Evolutionary conservation across 1,139 yeast species (phyloP), one percentile per base, ranked within the genome.

Genomic region (Nakaseomyces bracarensis): DNA sequence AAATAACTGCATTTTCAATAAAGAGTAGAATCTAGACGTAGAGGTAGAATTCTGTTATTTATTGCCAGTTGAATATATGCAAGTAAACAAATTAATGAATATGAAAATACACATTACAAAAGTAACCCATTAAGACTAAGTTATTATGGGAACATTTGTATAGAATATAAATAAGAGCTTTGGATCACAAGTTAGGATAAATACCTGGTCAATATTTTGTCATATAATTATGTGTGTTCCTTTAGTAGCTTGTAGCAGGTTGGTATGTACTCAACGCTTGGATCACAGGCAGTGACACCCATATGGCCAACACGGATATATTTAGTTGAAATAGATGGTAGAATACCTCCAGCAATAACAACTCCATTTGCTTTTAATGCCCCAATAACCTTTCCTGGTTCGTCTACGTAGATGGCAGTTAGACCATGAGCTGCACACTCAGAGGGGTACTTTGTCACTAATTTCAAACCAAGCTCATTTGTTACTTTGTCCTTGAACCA

Each of bases 281-380:
- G 64, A 46, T 66, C 66, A 40, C 73, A 70, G 2, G 74, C 74
- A 43, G 78, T 66, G 38, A 75, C 77, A 51, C 96, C 96, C 97
- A 89, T 89, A 67, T 89, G 97, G 25, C 97, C 97, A 47, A 89
- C 79, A 66, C 97, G 78, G 69, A 89, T 85, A 68, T 87, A 87
- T 63, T 82, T 80, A 45, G 83, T 75, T 39, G 78, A 82, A 55
- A 86, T 77, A 18, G 79, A 85, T 65, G 79, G 81, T 68, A 84
- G 93, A 52, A 89, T 80, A 48, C 96, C 97, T 41, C 94, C 94
- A 38, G 97, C 96, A 42, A 89, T 75, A 23, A 82, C 78, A 57
- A 83, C 77, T n/a, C 89, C 84, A 56, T 77, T 75, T 43, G 71
- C 64, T 48, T 80, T 77, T 55, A 85, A 66, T 49, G 69, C 67